Conservation (phyloP, 1,284 basidiomycete species). For the Coniferiporia sulphurascens region DNA sequence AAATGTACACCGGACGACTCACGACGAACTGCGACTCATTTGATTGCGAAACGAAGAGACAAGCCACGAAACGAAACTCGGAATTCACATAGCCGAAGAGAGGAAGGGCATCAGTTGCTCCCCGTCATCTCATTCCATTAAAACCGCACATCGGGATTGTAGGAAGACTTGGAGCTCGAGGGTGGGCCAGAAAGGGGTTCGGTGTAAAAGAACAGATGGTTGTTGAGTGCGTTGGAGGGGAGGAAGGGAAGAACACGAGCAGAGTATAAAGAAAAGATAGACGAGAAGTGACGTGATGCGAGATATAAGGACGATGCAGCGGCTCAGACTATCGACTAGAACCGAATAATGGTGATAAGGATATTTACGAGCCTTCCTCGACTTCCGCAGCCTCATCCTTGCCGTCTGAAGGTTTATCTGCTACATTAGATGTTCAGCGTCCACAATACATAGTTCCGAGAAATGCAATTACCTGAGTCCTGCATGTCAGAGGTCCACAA, state of each 20-base stretch:
- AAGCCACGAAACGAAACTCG: constrained; percentile 7
- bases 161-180: constrained; percentile 3
- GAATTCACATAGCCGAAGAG: constrained; percentile 1
- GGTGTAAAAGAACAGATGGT: background rate
- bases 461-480: constrained; percentile 60
- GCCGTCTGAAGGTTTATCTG: constrained; percentile 62
- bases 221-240: constrained; percentile 1
- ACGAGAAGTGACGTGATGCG: constrained; percentile 10
- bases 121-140: constrained; percentile 13
- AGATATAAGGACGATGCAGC: constrained; percentile 10
- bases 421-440: constrained; percentile 24
- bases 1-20: background rate
- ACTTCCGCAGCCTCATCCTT: constrained; percentile 60
- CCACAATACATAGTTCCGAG: background rate
- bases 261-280: constrained; percentile 8
- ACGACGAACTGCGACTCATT: background rate
- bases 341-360: constrained; percentile 7
- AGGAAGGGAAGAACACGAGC: constrained; percentile 6
- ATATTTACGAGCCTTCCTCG: constrained; percentile 46
- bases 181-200: background rate
- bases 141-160: constrained; percentile 7
- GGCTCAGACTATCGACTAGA: constrained; percentile 14
- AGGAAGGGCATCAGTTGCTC: background rate
- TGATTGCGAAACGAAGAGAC: constrained; percentile 4
- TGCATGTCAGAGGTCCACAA: constrained; percentile 99